A percentile compares a stretch with the other conserved stretches of the same genome.
phyloP scores from a whole-genome alignment of 75 land plant genomes.

The Pinus taeda region DNA sequence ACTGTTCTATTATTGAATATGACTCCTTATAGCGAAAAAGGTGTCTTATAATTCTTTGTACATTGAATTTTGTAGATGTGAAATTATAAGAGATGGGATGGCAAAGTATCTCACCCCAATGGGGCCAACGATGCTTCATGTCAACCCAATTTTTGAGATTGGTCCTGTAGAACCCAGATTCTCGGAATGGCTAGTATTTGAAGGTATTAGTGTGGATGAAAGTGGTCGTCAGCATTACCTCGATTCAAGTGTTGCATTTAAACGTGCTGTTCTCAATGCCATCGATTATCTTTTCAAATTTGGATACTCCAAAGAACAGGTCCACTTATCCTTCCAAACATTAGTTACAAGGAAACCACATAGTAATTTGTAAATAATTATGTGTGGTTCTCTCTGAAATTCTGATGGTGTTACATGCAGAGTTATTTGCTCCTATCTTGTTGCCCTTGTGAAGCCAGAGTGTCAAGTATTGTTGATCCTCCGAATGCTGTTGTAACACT shows the following conservation, averaged over 20 bases:
- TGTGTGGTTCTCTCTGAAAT: not conserved
- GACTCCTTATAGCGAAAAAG: not conserved
- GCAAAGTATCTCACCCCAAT: constrained; percentile 85
- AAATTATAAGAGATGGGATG: constrained; percentile 87
- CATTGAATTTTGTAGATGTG: constrained; percentile 49
- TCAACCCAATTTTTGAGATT: constrained; percentile 90
- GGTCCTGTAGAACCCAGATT: constrained; percentile 90
- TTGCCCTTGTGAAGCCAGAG: constrained; percentile 87
- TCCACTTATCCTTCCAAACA: not conserved
- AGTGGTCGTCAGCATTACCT: constrained; percentile 81
- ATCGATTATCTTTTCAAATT: constrained; percentile 85
- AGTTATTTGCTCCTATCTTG: constrained; percentile 76
- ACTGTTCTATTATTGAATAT: not conserved
- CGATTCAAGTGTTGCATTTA: constrained; percentile 87
- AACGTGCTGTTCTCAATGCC: constrained; percentile 86
- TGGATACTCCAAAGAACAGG: constrained; percentile 93
- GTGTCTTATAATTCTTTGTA: not conserved
- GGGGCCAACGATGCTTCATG: constrained; percentile 90
- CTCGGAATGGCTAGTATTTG: constrained; percentile 91
- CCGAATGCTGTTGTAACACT: constrained; percentile 88
- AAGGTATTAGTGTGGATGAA: constrained; percentile 93
- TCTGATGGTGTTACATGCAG: constrained; percentile 22
- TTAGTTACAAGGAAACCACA: not conserved
- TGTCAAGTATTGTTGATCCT: constrained; percentile 82
- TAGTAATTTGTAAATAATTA: not conserved